A percentile compares a stretch with the other conserved stretches of the same genome.
Conservation (phyloP, 2,329 filamentous ascomycete genomes). For the Cladophialophora yegresii region DNA sequence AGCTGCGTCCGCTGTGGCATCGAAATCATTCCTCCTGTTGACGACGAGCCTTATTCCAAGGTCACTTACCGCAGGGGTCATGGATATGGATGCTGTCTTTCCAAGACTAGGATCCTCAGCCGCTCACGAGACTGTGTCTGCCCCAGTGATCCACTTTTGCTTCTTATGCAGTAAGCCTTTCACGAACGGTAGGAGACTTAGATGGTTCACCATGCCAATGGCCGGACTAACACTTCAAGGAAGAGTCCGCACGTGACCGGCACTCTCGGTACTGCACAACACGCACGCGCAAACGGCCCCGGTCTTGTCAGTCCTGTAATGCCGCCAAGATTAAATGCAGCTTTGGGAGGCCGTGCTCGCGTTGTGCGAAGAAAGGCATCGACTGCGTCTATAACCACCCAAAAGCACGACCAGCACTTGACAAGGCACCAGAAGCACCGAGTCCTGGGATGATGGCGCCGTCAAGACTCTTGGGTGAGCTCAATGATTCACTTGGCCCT, state of each 20-base stretch:
- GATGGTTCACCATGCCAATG: neutral
- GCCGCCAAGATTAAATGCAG: conserved; percentile 36
- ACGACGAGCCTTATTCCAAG: neutral
- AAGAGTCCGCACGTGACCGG: conserved; percentile 25
- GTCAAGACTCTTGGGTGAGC: neutral
- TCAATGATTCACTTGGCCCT: neutral
- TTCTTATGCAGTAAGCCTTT: conserved; percentile 5
- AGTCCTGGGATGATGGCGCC: too few species aligned
- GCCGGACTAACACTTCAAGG: conserved; percentile 3
- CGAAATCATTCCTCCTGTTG: neutral
- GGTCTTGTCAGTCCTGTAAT: conserved; percentile 35
- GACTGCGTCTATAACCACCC: conserved; percentile 32
- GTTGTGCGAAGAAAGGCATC: conserved; percentile 34
- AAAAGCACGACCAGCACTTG: neutral
- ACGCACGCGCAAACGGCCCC: conserved; percentile 26
- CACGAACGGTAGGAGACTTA: neutral
- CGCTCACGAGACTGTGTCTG: neutral
- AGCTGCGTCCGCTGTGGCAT: neutral
- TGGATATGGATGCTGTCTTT: neutral
- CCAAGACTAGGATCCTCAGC: neutral
- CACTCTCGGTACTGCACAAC: conserved; percentile 36
- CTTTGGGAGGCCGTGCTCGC: conserved; percentile 32
- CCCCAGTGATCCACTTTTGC: neutral
- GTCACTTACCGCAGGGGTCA: neutral
- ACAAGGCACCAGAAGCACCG: neutral